A percentile compares a stretch with the other conserved stretches of the same genome.
Evolutionary conservation across 495 filamentous ascomycete genomes (phyloP).

Genomic region (Penicillium cataractarum): DNA sequence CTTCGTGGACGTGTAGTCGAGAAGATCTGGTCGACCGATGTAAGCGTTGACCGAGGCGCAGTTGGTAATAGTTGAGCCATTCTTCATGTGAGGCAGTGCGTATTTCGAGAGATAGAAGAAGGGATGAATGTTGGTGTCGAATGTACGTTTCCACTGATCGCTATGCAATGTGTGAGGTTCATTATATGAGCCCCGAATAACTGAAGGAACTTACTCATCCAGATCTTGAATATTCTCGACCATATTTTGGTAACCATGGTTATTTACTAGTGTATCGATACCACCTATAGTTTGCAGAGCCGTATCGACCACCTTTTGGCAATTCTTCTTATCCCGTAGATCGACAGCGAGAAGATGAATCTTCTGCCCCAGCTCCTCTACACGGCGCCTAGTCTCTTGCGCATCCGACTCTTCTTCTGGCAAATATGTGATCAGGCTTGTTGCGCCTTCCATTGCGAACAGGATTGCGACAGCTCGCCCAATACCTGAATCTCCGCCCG

Average conservation of each 20-base stretch:
- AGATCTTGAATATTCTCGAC: constrained; percentile 71
- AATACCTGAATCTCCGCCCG: constrained; percentile 82
- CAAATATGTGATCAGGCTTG: constrained; percentile 72
- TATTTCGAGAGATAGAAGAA: constrained; percentile 80
- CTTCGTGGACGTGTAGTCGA: constrained; percentile 85
- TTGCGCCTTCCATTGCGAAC: constrained; percentile 83
- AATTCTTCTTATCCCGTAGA: constrained; percentile 64
- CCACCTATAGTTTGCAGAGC: constrained; percentile 65
- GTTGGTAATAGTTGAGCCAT: constrained; percentile 78
- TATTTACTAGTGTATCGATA: constrained; percentile 81
- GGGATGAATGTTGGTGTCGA: constrained; percentile 75
- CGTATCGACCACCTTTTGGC: constrained; percentile 68
- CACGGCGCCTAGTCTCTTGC: constrained; percentile 68
- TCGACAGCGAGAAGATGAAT: constrained; percentile 65
- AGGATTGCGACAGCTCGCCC: constrained; percentile 78
- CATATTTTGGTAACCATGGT: constrained; percentile 78
- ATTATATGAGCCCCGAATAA: not conserved
- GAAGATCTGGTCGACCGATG: constrained; percentile 76
- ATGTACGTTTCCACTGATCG: constrained; percentile 76
- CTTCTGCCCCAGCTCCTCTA: constrained; percentile 65
- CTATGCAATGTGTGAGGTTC: constrained; percentile 32
- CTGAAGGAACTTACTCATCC: constrained; percentile 59
- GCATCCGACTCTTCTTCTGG: constrained; percentile 80
- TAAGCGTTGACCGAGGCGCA: constrained; percentile 81
- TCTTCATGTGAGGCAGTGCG: constrained; percentile 70